phyloP scores from a whole-genome alignment of 2,329 filamentous ascomycete genomes.

The Cercospora sp. region DNA sequence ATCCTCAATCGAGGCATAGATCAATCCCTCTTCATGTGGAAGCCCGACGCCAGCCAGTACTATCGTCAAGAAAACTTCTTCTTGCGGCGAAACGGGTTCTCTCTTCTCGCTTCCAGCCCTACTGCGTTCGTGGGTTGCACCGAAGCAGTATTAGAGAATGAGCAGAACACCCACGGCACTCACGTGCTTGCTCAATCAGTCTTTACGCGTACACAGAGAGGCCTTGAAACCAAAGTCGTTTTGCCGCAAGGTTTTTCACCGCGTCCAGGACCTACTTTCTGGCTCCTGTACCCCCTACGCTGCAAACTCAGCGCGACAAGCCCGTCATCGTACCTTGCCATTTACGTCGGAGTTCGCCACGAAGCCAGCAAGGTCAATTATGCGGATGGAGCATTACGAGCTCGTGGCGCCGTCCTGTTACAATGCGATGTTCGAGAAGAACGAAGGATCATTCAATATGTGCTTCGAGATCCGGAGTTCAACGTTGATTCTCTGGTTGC shows the following conservation, averaged over 20 bases:
- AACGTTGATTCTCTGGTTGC: background rate
- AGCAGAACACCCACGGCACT: background rate
- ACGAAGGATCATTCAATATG: background rate
- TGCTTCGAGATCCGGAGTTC: background rate
- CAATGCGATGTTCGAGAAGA: background rate
- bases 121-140: background rate
- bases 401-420: background rate
- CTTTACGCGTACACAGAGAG: background rate
- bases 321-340: background rate
- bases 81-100: background rate
- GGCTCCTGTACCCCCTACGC: background rate
- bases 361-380: background rate
- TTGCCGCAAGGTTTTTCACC: background rate
- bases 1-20: conserved; percentile 14
- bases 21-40: conserved; percentile 18
- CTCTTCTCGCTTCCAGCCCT: background rate
- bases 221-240: background rate
- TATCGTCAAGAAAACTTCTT: background rate
- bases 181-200: background rate
- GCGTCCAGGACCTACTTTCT: background rate
- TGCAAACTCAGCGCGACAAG: background rate
- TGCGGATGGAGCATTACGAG: background rate
- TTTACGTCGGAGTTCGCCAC: background rate
- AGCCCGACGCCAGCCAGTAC: background rate
- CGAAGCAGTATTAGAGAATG: background rate